Percentiles rank a stretch among this genome's conserved stretches.
Evolutionary conservation across 1,284 basidiomycete species (phyloP).

Genomic region (Tetrapyrgos nigripes): DNA sequence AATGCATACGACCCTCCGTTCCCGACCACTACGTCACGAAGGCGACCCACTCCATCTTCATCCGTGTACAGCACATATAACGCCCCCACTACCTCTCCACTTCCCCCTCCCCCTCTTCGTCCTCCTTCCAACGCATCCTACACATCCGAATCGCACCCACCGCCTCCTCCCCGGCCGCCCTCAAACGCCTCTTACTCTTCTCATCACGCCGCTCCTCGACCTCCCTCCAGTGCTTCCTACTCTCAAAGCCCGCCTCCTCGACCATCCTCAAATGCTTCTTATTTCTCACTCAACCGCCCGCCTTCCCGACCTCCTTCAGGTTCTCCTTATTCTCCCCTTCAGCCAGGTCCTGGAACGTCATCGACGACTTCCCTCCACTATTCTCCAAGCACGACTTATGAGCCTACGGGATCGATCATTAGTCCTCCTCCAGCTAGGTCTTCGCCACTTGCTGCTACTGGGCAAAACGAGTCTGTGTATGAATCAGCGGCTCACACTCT

Average conservation of each 20-base stretch:
- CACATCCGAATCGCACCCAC: slow-evolving; percentile 8
- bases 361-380: neutral
- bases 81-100: slow-evolving; percentile 25
- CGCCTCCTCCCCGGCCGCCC: slow-evolving; percentile 2
- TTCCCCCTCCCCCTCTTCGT: slow-evolving; percentile 19
- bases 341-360: neutral
- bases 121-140: slow-evolving; percentile 11
- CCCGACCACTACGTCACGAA: slow-evolving; percentile 50
- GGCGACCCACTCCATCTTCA: slow-evolving; percentile 29
- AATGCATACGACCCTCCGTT: slow-evolving; percentile 87
- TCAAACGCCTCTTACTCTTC: neutral
- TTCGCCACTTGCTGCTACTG: too few species aligned
- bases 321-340: slow-evolving; percentile 11
- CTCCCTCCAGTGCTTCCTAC: slow-evolving; percentile 17
- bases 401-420: too few species aligned
- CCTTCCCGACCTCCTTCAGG: slow-evolving; percentile 12
- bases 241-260: slow-evolving; percentile 6
- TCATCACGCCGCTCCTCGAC: neutral
- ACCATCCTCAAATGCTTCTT: neutral
- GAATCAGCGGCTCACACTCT: too few species aligned
- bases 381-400: too few species aligned
- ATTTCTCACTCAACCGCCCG: neutral
- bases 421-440: too few species aligned
- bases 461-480: too few species aligned
- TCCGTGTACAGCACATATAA: slow-evolving; percentile 34